Base-by-base conservation (phyloP, 2,329 filamentous ascomycete genomes). In the Huntiella moniliformis region DNA sequence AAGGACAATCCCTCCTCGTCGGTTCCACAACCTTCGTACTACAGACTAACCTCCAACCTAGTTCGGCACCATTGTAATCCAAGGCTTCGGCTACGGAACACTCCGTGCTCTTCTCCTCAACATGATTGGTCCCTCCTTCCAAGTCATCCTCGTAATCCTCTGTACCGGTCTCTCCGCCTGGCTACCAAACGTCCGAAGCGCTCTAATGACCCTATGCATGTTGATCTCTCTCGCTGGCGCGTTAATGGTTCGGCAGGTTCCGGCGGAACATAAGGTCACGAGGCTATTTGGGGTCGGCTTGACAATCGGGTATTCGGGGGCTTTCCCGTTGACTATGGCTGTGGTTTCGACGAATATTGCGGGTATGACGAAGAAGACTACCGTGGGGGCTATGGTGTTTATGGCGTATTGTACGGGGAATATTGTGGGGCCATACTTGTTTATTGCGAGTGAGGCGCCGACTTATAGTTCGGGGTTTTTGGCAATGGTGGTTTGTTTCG, bases 351-450 rank as follows among this genome's bases (percentile, higher is more conserved):
- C 70, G 4, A 79, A 79, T 53, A 62, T 76, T 31, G 73, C 67
- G 15, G 75, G 74, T 1, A 71, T 75, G 45, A 79, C 74, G 1
- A 79, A 79, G 60, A 77, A 76, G 53, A 65, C 67, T 1, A 68
- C 71, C 4, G 68, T 71, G 10, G 68, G 75, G 5, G 71, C 73
- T 1, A 66, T 72, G 52, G 54, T 71, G 49, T 78, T 78, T 54
- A 62, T 78, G 38, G 66, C 68, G 1, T 77, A 73, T 67, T 71
- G 70, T 37, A 60, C 65, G 0, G 76, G 75, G 1, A 79, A 79
- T 53, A 70, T 74, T 5, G 67, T 73, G 33, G 73, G 70, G 0
- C 73, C 74, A 0, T 73, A 77, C 54, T 64, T 76, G 2, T 78
- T 77, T 60, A 60, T 71, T 12, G 59, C 63, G n/a, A 59, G 57